phyloP scores from a whole-genome alignment of 345 rosid species.

The Brassica rapa region DNA sequence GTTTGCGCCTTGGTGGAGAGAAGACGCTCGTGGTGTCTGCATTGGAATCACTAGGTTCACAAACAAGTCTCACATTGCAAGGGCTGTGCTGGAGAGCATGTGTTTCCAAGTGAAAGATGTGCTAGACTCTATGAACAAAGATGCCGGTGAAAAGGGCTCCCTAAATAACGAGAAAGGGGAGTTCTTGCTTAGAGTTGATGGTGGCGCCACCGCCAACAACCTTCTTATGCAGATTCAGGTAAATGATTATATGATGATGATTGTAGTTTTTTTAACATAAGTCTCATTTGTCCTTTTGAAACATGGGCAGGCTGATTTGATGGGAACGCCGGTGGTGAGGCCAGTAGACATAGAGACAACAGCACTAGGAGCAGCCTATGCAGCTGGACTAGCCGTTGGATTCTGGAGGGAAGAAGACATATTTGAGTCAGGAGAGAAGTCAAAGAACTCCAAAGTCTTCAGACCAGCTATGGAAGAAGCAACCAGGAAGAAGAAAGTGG shows the following conservation, averaged over 20 bases:
- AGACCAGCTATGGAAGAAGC: conserved; percentile 52
- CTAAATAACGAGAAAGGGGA: conserved; percentile 48
- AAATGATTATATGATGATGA: conserved; percentile 5
- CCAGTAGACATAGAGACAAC: conserved; percentile 91
- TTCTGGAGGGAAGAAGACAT: conserved; percentile 77
- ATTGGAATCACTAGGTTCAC: conserved; percentile 92
- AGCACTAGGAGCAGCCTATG: conserved; percentile 94
- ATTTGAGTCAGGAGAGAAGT: conserved; percentile 55
- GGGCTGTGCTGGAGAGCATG: conserved; percentile 98
- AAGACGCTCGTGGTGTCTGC: conserved; percentile 93
- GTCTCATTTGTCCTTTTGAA: not conserved
- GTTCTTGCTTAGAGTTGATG: conserved; percentile 89
- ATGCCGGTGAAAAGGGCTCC: conserved; percentile 60
- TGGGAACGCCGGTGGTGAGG: conserved; percentile 90
- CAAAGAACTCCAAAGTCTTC: conserved; percentile 51
- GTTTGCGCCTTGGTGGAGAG: conserved; percentile 99
- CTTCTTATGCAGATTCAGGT: conserved; percentile 97
- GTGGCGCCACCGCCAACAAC: conserved; percentile 92
- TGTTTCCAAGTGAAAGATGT: conserved; percentile 95
- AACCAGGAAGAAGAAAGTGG: conserved; percentile 69
- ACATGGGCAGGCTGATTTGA: conserved; percentile 68
- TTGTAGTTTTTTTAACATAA: not conserved
- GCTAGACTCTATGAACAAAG: conserved; percentile 91
- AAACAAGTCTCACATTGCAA: conserved; percentile 80
- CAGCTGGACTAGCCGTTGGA: conserved; percentile 93